phyloP scores from a whole-genome alignment of 805 yeast species.

The Kodamaea neixiangensis region DNA sequence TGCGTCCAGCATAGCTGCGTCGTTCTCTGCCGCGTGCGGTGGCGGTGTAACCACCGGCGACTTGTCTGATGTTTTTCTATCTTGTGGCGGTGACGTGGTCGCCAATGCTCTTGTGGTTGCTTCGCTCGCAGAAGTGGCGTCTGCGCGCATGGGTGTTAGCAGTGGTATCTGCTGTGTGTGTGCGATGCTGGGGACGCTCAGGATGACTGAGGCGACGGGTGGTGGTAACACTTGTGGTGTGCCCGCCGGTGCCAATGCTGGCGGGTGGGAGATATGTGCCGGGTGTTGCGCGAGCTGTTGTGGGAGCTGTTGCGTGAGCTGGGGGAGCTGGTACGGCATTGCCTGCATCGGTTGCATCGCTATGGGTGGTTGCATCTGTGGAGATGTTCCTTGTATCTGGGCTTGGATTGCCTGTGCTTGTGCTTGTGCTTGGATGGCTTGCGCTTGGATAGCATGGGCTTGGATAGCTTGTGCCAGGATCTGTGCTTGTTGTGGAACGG shows the following conservation, averaged over 20 bases:
- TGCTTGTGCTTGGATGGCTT: slow-evolving; percentile 4
- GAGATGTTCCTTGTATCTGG: neutral
- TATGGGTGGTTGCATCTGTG: slow-evolving; percentile 11
- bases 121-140: slow-evolving; percentile 13
- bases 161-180: slow-evolving; percentile 8
- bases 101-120: slow-evolving; percentile 13
- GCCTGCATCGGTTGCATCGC: neutral
- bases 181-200: neutral
- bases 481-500: slow-evolving; percentile 9
- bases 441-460: neutral
- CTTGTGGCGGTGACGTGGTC: slow-evolving; percentile 9
- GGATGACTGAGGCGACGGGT: neutral
- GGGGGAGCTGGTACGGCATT: slow-evolving; percentile 6
- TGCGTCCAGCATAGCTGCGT: slow-evolving; percentile 5
- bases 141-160: slow-evolving; percentile 15
- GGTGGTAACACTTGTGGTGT: neutral
- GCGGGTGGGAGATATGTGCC: neutral
- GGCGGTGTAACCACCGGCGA: slow-evolving; percentile 4
- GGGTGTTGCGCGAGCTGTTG: neutral
- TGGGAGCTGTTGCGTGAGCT: neutral
- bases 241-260: neutral
- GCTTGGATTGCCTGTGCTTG: neutral
- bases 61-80: slow-evolving; percentile 1
- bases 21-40: slow-evolving; percentile 2
- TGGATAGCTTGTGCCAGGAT: slow-evolving; percentile 4